Conservation (phyloP, 2,329 filamentous ascomycete species). For the Stagonosporopsis vannaccii region DNA sequence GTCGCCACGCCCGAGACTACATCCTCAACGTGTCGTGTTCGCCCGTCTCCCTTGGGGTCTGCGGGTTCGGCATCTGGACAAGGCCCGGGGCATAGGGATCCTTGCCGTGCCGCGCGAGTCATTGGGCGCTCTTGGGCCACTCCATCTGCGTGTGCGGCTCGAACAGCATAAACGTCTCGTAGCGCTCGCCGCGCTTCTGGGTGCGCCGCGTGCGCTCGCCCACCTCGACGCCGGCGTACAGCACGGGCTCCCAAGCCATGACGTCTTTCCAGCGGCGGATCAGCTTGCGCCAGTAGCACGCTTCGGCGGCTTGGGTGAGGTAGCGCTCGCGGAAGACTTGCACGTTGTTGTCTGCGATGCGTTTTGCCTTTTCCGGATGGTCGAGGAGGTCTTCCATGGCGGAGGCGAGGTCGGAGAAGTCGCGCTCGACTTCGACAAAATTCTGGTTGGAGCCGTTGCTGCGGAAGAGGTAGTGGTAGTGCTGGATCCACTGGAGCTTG, state of each 20-base stretch:
- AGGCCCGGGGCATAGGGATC: constrained; percentile 3
- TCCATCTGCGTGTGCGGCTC: constrained; percentile 9
- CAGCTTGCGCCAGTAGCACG: constrained; percentile 40
- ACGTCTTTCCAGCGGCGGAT: constrained; percentile 24
- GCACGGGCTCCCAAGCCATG: constrained; percentile 30
- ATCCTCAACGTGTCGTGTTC: constrained; percentile 11
- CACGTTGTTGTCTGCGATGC: constrained; percentile 44
- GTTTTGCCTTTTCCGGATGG: constrained; percentile 43
- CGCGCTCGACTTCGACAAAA: constrained; percentile 45
- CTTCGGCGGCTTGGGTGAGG: constrained; percentile 42
- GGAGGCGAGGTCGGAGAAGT: constrained; percentile 41
- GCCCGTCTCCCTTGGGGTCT: constrained; percentile 1
- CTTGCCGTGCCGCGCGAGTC: constrained; percentile 3
- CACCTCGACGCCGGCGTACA: constrained; percentile 33
- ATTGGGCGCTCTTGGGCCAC: constrained; percentile 12
- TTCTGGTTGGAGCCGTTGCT: constrained; percentile 42
- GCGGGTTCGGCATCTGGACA: constrained; percentile 2
- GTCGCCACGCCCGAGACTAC: background rate
- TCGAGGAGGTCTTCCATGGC: constrained; percentile 41
- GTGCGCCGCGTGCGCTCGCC: constrained; percentile 28
- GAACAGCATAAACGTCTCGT: constrained; percentile 41
- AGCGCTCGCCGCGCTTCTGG: constrained; percentile 40
- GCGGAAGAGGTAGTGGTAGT: constrained; percentile 43
- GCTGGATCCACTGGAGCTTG: constrained; percentile 47
- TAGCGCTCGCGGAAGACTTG: constrained; percentile 42